Evolutionary conservation across 2,329 filamentous ascomycete species (phyloP), one percentile per base, ranked within the genome.

Genomic region (Aspergillus phoenicis): DNA sequence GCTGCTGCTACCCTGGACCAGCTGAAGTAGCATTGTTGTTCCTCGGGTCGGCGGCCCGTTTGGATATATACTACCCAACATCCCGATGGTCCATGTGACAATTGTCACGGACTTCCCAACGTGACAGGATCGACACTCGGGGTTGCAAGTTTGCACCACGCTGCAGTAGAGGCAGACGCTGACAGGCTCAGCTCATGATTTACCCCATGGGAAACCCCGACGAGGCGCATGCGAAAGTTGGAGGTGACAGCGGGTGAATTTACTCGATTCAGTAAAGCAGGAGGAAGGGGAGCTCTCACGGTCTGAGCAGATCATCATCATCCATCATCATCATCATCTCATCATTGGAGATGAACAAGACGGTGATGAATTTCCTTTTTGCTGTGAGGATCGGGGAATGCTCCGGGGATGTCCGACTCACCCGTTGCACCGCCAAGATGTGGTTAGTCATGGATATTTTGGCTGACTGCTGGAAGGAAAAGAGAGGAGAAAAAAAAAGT

Each of bases 211-310:
- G 10, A 15, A 24, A 10, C 26, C 39, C 26, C 45, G 45, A 48
- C 24, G 45, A 28, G 11, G 11, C 11, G 33, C 33, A 36, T 36
- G 33, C 33, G 33, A 36, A 36, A 36, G 33, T 36, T 36, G 33
- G 45, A 49, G 13, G 10, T 51, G 53, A 33, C 53, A 45, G 53
- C 53, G 53, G 53, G n/a, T 24, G 53, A 56, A 56, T 28, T 56
- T 56, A 36, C 53, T 56, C 39, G 39, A 56, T 45, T 5, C 11
- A 56, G 53, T 45, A 56, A 47, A 33, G 28, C n/a, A 33, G 41
- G 22, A 11, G 13, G 13, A 11, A 36, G 11, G 33, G 33, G 7
- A 24, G 39, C 15, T 30, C 22, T 28, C 8, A 24, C 22, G 7
- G 52, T n/a, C 26, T 41, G 36, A 39, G 11, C 26, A 39, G 3